Conservation (phyloP, 2,329 filamentous ascomycete species). For the Fusarium sp. region DNA sequence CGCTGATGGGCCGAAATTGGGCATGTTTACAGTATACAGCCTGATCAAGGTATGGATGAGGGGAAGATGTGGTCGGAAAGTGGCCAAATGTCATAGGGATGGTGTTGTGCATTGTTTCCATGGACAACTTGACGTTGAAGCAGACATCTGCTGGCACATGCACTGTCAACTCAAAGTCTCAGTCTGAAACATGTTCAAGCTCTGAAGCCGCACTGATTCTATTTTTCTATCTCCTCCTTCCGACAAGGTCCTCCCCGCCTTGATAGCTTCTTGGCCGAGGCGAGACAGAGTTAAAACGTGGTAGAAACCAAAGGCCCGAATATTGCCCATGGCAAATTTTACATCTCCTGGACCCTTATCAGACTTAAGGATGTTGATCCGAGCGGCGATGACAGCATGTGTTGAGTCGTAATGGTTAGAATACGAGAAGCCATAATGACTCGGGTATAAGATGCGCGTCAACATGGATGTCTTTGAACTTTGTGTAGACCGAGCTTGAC, state of each 20-base stretch:
- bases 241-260: conserved; percentile 18
- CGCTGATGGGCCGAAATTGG: conserved; percentile 14
- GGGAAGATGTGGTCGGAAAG: background rate
- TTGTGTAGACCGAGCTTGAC: background rate
- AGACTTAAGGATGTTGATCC: conserved; percentile 1
- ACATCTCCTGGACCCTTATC: background rate
- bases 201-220: conserved; percentile 9
- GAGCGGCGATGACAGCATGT: background rate
- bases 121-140: background rate
- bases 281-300: conserved; percentile 13
- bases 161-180: background rate
- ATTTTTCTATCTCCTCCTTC: conserved; percentile 10
- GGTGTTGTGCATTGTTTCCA: background rate
- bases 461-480: conserved; percentile 6
- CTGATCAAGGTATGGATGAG: background rate
- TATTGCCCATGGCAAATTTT: background rate
- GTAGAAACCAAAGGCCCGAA: conserved; percentile 23
- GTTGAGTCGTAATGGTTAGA: background rate
- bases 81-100: background rate
- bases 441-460: conserved; percentile 2
- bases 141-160: background rate
- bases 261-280: conserved; percentile 2
- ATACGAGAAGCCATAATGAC: conserved; percentile 3
- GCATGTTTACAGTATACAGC: conserved; percentile 16
- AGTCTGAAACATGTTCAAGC: conserved; percentile 8